Base-by-base conservation (phyloP, 305 asterid genomes). In the Fraxinus latifolia region DNA sequence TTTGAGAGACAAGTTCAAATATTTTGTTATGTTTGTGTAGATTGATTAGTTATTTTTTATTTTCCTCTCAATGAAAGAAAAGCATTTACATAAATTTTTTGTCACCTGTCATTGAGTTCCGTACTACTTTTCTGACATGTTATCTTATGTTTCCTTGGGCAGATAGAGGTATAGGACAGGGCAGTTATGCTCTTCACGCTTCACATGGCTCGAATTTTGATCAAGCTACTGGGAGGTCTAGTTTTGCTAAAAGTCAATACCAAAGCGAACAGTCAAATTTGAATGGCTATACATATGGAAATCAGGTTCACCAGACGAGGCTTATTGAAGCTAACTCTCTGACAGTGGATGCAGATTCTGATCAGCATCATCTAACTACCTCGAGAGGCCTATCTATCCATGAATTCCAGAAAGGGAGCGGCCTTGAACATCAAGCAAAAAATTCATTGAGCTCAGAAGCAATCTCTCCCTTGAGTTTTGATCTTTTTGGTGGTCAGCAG, bases 401-500 rank as follows among this genome's bases (percentile, higher is more conserved):
- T 86, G 98, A 90, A 82, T 84, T 89, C 68, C 96, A 88, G 84
- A 95, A 88, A 83, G 91, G 84, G 65, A 82, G 83, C 85, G 86
- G 87, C 80, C 89, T 88, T 85, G 93, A 91, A 73, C 92, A 85
- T 80, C 95, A 87, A 42, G 83, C 93, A 85, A 92, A 88, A 81
- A 81, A 90, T 81, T 79, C 93, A 77, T 90, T 82, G 80, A 87
- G 93, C 82, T 83, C 91, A 7, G 94, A 89, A 77, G 79, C 93
- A 77, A 90, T 80, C n/a, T 76, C 97, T 81, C 90, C 96, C 83
- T 85, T 87, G 44, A 87, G 92, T 89, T 93, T 92, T 79, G 96
- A 90, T 87, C 91, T 92, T 79, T 94, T 93, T 87, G 96, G 97
- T 79, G 93, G 93, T 87, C 99, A 91, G 82, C 95, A 89, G 80